Conservation (phyloP, 495 filamentous ascomycete genomes). For the Chaetomidium leptoderma region DNA sequence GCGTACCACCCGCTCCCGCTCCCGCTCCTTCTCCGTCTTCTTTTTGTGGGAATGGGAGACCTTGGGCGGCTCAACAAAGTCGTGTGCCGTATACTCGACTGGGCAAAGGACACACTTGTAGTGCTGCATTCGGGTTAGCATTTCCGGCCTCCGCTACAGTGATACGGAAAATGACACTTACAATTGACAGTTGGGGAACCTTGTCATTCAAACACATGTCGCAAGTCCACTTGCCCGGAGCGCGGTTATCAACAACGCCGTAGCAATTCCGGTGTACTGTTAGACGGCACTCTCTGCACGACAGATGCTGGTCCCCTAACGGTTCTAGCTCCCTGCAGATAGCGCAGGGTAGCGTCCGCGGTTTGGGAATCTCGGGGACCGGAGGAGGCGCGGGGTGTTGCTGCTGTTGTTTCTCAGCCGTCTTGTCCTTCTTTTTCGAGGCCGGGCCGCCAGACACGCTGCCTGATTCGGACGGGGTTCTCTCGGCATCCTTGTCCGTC, state of each 20-base stretch:
- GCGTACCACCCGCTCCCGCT: conserved; percentile 79
- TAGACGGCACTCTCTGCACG: conserved; percentile 79
- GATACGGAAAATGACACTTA: conserved; percentile 40
- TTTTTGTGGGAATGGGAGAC: conserved; percentile 62
- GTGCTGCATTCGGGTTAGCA: conserved; percentile 46
- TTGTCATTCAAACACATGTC: conserved; percentile 95
- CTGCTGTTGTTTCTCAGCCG: conserved; percentile 24
- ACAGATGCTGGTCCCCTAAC: conserved; percentile 64
- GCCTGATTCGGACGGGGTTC: conserved; percentile 35
- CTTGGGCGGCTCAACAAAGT: conserved; percentile 81
- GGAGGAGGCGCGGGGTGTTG: conserved; percentile 47
- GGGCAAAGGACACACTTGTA: conserved; percentile 94
- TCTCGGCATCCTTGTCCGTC: conserved; percentile 46
- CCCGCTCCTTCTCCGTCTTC: conserved; percentile 86
- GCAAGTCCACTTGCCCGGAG: conserved; percentile 81
- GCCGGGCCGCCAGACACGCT: conserved; percentile 19
- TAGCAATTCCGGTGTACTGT: conserved; percentile 95
- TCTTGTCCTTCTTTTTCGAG: conserved; percentile 67
- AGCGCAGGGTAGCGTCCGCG: conserved; percentile 75
- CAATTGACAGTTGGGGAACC: conserved; percentile 77
- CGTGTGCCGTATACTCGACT: conserved; percentile 66
- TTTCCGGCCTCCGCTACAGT: neutral
- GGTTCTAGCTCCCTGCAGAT: conserved; percentile 75
- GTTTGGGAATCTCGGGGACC: conserved; percentile 66
- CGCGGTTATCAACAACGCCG: conserved; percentile 67